Percentiles rank a stretch among this genome's conserved stretches.
Evolutionary conservation across 176 grass and related monocot genomes (phyloP).

Genomic region (Hsuehochloa calcarea): DNA sequence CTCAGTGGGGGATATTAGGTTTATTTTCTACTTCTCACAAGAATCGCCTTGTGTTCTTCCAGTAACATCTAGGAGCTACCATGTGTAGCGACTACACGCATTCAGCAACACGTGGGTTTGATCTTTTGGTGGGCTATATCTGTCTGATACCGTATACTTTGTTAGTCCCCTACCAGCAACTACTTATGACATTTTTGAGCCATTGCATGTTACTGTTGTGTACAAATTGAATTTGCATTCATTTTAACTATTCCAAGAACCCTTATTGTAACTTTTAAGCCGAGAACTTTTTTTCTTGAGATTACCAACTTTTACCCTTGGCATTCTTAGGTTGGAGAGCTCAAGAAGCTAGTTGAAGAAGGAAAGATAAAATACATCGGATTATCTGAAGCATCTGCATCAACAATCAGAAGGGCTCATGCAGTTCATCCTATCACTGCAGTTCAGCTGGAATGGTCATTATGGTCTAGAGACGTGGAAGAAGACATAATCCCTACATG

Average conservation of each 20-base stretch:
- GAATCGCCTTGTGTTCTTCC: neutral
- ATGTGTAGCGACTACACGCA: neutral
- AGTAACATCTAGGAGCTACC: neutral
- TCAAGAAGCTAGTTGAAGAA: slow-evolving; percentile 64
- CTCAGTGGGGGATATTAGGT: no score
- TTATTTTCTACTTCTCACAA: no score
- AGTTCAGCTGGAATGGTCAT: neutral
- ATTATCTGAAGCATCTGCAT: slow-evolving; percentile 59
- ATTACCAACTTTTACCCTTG: neutral
- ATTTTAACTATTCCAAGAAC: no score
- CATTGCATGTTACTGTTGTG: no score
- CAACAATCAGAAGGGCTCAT: no score
- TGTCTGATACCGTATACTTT: no score
- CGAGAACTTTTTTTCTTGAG: slow-evolving; percentile 12
- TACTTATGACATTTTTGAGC: no score
- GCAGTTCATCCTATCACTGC: slow-evolving; percentile 66
- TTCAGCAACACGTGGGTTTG: neutral
- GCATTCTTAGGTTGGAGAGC: neutral
- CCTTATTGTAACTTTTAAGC: no score
- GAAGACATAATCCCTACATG: slow-evolving; percentile 56
- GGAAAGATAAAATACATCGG: slow-evolving; percentile 75
- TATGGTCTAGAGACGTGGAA: slow-evolving; percentile 45
- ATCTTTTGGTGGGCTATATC: no score
- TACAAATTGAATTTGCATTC: no score
- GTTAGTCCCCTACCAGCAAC: no score